Evolutionary conservation across 148 eudicot species (phyloP), one percentile per base, ranked within the genome.

Genomic region (Cornus controversa): DNA sequence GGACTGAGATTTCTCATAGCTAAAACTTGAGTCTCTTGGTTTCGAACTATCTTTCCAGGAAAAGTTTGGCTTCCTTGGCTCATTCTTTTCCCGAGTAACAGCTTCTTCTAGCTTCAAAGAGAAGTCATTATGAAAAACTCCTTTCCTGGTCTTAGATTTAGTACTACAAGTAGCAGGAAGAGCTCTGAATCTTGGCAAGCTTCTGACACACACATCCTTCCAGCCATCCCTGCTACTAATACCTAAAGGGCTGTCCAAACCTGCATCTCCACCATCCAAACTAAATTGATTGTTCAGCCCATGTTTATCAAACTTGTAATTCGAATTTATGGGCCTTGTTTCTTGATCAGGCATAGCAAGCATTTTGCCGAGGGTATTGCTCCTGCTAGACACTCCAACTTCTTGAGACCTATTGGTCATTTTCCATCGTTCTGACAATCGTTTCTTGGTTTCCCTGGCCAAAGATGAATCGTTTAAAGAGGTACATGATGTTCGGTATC

Each of bases 351-450:
- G 58, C 60, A 47, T 73, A 64, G 71, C 62, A 71, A 71, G 71
- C 68, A 42, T 60, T 80, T 78, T 79, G 79, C 81, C 72, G 29
- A 74, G 64, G 65, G 37, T 63, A 71, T 63, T 60, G 37, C 73
- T 36, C 66, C 66, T 74, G 58, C 31, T 50, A 70, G 64, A 40
- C 45, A 72, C 66, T 74, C 72, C 74, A 54, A 65, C 64, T 22
- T 82, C 76, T 47, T 74, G 53, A 58, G 53, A 47, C 22, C 25
- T 27, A 74, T 81, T 85, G 63, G 63, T 76, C 20, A 42, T 70
- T 77, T 79, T 83, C 85, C 85, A 73, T 29, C 77, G 78, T 75
- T 79, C 85, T 22, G 63, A 74, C 10, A 75, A 36, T 67, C 60
- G 69, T 20, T 88, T 85, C 72, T 76, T 77, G 72, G 70, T 76